Conservation (phyloP, 2,329 filamentous ascomycete species). For the Fusarium brachygibbosum region DNA sequence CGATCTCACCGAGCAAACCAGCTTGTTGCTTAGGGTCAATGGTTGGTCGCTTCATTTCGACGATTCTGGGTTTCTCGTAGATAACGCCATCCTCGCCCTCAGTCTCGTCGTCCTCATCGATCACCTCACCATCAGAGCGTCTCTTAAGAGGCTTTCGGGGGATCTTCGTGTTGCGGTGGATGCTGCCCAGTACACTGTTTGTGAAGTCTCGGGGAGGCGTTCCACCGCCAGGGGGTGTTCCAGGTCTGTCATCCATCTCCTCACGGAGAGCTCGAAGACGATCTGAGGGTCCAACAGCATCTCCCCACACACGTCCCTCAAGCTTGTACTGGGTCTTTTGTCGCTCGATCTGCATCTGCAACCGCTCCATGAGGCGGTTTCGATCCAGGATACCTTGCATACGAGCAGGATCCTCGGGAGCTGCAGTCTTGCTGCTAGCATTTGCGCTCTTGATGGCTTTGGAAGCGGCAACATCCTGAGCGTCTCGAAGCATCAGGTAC, state of each 20-base stretch:
- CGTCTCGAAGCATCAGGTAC: conserved; percentile 97
- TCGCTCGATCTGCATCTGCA: conserved; percentile 95
- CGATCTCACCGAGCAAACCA: conserved; percentile 78
- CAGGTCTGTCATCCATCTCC: conserved; percentile 83
- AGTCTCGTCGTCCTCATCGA: conserved; percentile 66
- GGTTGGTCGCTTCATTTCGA: conserved; percentile 81
- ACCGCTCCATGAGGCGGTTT: conserved; percentile 89
- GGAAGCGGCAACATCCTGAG: conserved; percentile 94
- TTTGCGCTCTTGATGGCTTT: conserved; percentile 72
- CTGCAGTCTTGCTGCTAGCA: conserved; percentile 64
- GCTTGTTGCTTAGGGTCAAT: conserved; percentile 74
- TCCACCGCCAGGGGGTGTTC: conserved; percentile 62
- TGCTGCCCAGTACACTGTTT: conserved; percentile 80
- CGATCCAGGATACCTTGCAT: conserved; percentile 96
- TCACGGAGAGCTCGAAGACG: conserved; percentile 91
- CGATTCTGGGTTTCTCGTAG: conserved; percentile 82
- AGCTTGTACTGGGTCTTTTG: conserved; percentile 99
- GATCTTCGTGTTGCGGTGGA: conserved; percentile 72
- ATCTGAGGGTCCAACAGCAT: conserved; percentile 87
- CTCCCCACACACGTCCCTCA: conserved; percentile 91
- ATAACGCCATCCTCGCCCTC: conserved; percentile 65
- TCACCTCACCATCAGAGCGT: conserved; percentile 57
- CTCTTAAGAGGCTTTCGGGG: conserved; percentile 66
- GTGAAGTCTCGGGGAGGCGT: conserved; percentile 74
- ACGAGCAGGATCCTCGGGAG: conserved; percentile 76